Conservation (phyloP, 805 yeast species). For the Cyberlindnera misumaiensis region DNA sequence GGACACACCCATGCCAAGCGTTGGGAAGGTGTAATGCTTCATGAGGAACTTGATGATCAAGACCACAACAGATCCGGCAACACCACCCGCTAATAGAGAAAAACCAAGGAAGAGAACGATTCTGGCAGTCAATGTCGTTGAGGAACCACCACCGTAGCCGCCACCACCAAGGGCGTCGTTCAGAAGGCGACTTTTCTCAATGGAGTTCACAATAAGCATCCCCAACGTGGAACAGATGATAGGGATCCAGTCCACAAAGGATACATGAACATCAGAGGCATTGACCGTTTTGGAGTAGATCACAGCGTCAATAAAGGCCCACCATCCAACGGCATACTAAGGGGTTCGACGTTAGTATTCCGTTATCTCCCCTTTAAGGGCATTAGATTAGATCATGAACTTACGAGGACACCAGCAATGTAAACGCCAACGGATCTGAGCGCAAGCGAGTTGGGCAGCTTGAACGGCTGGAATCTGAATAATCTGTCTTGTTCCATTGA, state of each 20-base stretch:
- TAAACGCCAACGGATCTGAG: slow-evolving; percentile 72
- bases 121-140: slow-evolving; percentile 90
- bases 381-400: slow-evolving; percentile 4
- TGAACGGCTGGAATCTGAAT: slow-evolving; percentile 60
- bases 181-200: slow-evolving; percentile 35
- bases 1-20: slow-evolving; percentile 89
- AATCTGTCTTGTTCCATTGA: slow-evolving; percentile 39
- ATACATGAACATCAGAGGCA: slow-evolving; percentile 80
- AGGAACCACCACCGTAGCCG: slow-evolving; percentile 30
- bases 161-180: slow-evolving; percentile 29
- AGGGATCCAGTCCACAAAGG: slow-evolving; percentile 95
- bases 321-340: slow-evolving; percentile 73
- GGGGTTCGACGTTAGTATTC: not conserved
- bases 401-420: slow-evolving; percentile 53
- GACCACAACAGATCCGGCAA: slow-evolving; percentile 88
- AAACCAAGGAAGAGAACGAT: slow-evolving; percentile 88
- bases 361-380: slow-evolving; percentile 9
- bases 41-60: slow-evolving; percentile 77
- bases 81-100: slow-evolving; percentile 86
- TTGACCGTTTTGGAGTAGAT: slow-evolving; percentile 78
- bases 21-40: slow-evolving; percentile 76
- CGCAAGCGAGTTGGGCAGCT: slow-evolving; percentile 63
- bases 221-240: slow-evolving; percentile 83
- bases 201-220: slow-evolving; percentile 61
- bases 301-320: slow-evolving; percentile 86